Base-by-base conservation (phyloP, 371 early-diverging fungal species). In the Neoconidiobolus thromboides region DNA sequence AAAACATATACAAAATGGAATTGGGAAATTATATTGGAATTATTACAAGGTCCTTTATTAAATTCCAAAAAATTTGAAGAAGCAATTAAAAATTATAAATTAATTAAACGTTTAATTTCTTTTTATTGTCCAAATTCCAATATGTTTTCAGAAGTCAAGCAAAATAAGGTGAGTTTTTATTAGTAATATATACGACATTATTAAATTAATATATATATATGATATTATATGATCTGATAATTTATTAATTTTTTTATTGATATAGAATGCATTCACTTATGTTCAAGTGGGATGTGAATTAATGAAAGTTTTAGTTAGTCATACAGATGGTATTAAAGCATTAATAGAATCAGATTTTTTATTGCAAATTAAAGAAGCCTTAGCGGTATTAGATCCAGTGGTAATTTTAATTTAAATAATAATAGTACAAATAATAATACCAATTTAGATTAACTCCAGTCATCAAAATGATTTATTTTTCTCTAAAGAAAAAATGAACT, bases 1-100 rank as follows among this genome's bases (percentile, higher is more conserved):
- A 89, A 88, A 62, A 89, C 90, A 26, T 77, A 73, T 60, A 72
- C 78, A 2, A 82, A 85, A 61, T 92, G 93, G 93, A 78, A 78
- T 48, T 92, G 87, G 89, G 83, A 86, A 49, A 71, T 73, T 37
- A 81, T 89, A 15, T 61, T 71, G 49, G 87, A 89, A 61, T 68
- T 90, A 1, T 63, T 90, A 3, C 82, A 83, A 51, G 89, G 89
- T 0, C 87, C 89, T 1, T 67, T 89, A 48, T 62, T 77, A 12
- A 82, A 81, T 62, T 77, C 84, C 1, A 72, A 79, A 49, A 73
- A 90, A 26, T 62, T 90, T 15, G 90, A 90, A 15, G 93, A 92
- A 61, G 80, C 81, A 0, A 71, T 86, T 63, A 77, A 79, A 26
- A 78, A 75, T 54, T 80, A 80, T 12, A 87, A 86, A 61, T 85